Conservation (phyloP, 176 grass and related monocot species). For the Eremochloa ophiuroides region DNA sequence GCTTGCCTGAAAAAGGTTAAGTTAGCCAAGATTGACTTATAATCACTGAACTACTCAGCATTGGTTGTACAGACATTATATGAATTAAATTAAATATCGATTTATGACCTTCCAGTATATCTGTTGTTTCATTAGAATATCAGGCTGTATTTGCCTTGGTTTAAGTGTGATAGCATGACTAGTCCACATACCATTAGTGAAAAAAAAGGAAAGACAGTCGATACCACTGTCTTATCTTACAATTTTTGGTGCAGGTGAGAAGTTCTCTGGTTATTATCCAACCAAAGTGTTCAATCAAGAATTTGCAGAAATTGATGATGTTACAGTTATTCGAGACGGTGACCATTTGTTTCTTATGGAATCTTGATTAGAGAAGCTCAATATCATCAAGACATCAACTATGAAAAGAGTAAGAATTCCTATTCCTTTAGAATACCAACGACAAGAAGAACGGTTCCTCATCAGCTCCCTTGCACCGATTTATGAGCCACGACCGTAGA, state of each 20-base stretch:
- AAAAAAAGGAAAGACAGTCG: neutral
- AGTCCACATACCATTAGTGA: neutral
- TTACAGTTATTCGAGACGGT: conserved; percentile 71
- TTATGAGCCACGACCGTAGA: neutral
- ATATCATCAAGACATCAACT: neutral
- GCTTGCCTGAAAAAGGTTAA: neutral
- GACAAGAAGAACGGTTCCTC: neutral
- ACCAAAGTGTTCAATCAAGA: conserved; percentile 60
- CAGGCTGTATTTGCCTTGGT: neutral
- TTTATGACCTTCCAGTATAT: neutral
- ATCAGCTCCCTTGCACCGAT: neutral
- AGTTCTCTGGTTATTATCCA: conserved; percentile 48
- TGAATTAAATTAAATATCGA: neutral
- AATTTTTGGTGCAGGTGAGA: conserved; percentile 51
- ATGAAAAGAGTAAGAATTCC: neutral
- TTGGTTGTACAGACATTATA: neutral
- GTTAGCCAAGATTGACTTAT: neutral
- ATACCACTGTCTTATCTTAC: neutral
- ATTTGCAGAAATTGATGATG: conserved; percentile 80
- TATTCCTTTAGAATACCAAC: neutral
- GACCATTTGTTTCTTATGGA: conserved; percentile 76
- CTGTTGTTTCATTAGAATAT: neutral
- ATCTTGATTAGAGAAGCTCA: conserved; percentile 9
- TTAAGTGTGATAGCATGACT: neutral
- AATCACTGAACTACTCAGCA: neutral